Percentiles rank a stretch among this genome's conserved stretches.
Evolutionary conservation across 768 basidiomycete species (phyloP).

Genomic region (Calocybe gangraenosa): DNA sequence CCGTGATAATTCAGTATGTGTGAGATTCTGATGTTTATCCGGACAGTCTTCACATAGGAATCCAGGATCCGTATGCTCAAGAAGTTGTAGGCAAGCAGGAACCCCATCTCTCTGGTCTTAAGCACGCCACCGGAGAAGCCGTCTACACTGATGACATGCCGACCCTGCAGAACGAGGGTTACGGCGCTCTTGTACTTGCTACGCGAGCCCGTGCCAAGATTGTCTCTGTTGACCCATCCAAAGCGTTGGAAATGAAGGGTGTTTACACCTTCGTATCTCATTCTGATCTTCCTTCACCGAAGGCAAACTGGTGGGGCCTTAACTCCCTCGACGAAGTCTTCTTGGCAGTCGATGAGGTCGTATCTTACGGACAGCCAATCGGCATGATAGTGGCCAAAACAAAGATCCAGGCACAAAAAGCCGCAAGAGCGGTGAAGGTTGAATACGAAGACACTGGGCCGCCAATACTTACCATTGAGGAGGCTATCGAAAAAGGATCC

Average conservation of each 20-base stretch:
- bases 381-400: slow-evolving; percentile 14
- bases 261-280: slow-evolving; percentile 12
- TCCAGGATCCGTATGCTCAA: slow-evolving; percentile 15
- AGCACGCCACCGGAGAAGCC: slow-evolving; percentile 13
- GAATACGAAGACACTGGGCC: slow-evolving; percentile 10
- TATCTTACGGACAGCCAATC: slow-evolving; percentile 11
- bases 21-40: background rate
- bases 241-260: slow-evolving; percentile 12
- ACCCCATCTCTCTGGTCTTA: slow-evolving; percentile 15
- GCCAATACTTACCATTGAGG: slow-evolving; percentile 14
- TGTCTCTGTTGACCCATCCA: slow-evolving; percentile 10
- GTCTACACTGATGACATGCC: slow-evolving; percentile 16
- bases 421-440: slow-evolving; percentile 9
- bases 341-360: slow-evolving; percentile 13
- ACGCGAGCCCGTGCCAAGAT: slow-evolving; percentile 12
- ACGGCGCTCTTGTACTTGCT: slow-evolving; percentile 14
- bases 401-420: slow-evolving; percentile 13
- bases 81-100: slow-evolving; percentile 15
- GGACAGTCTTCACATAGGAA: background rate
- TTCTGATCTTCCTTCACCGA: slow-evolving; percentile 10
- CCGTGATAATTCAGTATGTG: slow-evolving; percentile 12
- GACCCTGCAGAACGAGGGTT: slow-evolving; percentile 7
- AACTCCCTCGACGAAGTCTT: slow-evolving; percentile 13
- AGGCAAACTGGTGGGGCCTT: slow-evolving; percentile 14
- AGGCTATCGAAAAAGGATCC: slow-evolving; percentile 10